Evolutionary conservation across 805 yeast genomes (phyloP), one percentile per base, ranked within the genome.

Genomic region (Sugiyamaella marilandica): DNA sequence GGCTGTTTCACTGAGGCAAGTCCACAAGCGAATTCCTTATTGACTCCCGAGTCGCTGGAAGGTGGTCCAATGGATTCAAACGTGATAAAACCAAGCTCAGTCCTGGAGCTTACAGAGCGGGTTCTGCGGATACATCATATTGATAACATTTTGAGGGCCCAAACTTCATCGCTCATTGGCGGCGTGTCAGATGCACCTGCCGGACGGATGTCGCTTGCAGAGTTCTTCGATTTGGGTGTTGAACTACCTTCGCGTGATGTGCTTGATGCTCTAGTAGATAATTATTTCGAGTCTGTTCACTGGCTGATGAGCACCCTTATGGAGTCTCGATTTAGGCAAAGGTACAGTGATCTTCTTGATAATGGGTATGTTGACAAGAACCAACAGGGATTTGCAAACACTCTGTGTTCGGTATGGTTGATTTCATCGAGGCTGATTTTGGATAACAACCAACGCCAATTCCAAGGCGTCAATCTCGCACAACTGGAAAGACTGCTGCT

Each of bases 241-340:
- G n/a, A 51, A 21, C 9, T 50, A 10, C 53, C 53, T 7, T 43
- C 50, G 11, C 33, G 44, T 4, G 44, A 53, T 7, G 21, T 50
- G 26, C 50, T 50, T 14, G 53, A 50, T 29, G 49, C 49, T 10
- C 50, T 50, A 16, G 49, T 50, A n/a, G 53, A 50, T 24, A 45
- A 34, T 7, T 50, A 50, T 21, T 50, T 50, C 29, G 49, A 13
- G 16, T 50, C 53, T 9, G 53, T 50, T 3, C 41, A 50, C 16
- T 50, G 53, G 53, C 36, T 50, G 3, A 50, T 50, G 53, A 50
- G 46, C 31, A 50, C 46, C 2, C 24, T 45, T 8, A 36, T 35
- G 10, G 53, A 50, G 45, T n/a, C 19, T 2, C 18, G 47, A 21
- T 50, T 50, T 37, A 44, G 53, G 24, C 53, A 50, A 26, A n/a